Evolutionary conservation across 192 early-diverging fungal species (phyloP).

Genomic region (Coemansia sp.): DNA sequence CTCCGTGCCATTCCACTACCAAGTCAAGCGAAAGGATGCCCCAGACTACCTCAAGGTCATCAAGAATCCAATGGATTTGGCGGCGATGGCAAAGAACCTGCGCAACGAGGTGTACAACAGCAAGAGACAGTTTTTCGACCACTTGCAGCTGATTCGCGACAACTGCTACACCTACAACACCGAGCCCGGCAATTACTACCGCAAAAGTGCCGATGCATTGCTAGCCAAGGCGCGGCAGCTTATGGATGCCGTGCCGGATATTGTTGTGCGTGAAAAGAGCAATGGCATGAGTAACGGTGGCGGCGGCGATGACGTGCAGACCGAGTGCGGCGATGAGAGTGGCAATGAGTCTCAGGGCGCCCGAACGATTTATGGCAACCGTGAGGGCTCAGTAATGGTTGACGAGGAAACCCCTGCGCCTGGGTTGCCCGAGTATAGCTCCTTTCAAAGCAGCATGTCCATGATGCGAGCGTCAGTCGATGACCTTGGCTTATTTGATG

Average conservation of each 20-base stretch:
- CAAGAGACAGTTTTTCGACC: constrained; percentile 85
- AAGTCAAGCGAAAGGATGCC: constrained; percentile 84
- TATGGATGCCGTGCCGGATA: constrained; percentile 79
- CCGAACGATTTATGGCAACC: constrained; percentile 19
- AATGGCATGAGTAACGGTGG: constrained; percentile 8
- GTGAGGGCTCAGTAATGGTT: constrained; percentile 22
- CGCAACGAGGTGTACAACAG: constrained; percentile 74
- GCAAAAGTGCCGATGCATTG: constrained; percentile 82
- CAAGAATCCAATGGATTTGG: constrained; percentile 93
- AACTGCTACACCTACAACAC: constrained; percentile 94
- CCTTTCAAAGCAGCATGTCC: constrained; percentile 6
- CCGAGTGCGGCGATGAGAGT: constrained; percentile 58
- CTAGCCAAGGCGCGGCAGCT: constrained; percentile 70
- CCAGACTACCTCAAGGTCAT: constrained; percentile 95
- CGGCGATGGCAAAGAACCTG: constrained; percentile 85
- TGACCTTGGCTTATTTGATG: neutral
- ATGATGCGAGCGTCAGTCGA: constrained; percentile 7
- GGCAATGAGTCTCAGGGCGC: constrained; percentile 53
- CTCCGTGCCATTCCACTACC: constrained; percentile 79
- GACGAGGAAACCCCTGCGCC: constrained; percentile 34
- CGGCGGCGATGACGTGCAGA: constrained; percentile 58
- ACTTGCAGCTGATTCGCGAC: constrained; percentile 85
- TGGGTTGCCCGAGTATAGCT: constrained; percentile 4
- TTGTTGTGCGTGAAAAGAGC: constrained; percentile 64
- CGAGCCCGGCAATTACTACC: constrained; percentile 82